Conservation (phyloP, 768 basidiomycete species). For the Boletus barrowsii region DNA sequence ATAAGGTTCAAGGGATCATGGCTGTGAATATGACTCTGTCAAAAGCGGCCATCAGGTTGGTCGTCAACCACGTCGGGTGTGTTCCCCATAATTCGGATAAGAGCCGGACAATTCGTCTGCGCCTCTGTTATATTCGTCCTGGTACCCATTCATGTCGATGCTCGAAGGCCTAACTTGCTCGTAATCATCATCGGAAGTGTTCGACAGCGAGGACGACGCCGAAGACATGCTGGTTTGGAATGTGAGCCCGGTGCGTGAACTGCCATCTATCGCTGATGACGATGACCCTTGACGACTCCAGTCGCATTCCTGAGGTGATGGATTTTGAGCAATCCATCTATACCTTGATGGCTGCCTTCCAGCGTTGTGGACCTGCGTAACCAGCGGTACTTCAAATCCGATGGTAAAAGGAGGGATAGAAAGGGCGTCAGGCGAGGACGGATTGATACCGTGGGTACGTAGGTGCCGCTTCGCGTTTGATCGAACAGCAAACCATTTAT, state of each 20-base stretch:
- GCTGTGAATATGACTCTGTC: neutral
- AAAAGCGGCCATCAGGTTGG: neutral
- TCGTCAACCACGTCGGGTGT: neutral
- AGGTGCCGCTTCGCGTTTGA: constrained; percentile 81
- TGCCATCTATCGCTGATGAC: constrained; percentile 11
- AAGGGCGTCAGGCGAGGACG: constrained; percentile 18
- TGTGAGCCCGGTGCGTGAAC: constrained; percentile 29
- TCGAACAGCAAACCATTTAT: constrained; percentile 69
- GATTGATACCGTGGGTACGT: constrained; percentile 63
- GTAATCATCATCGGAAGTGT: constrained; percentile 28
- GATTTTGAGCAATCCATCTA: constrained; percentile 42
- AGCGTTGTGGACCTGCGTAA: constrained; percentile 41
- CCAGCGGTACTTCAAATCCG: constrained; percentile 45
- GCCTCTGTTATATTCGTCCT: constrained; percentile 22
- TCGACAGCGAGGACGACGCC: constrained; percentile 34
- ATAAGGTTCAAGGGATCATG: constrained; percentile 15
- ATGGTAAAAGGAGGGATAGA: constrained; percentile 33
- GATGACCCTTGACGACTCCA: constrained; percentile 22
- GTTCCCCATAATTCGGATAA: constrained; percentile 11
- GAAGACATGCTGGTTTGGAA: constrained; percentile 38
- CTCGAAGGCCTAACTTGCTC: constrained; percentile 36
- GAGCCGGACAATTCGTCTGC: constrained; percentile 12
- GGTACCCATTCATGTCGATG: constrained; percentile 30
- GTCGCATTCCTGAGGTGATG: constrained; percentile 27
- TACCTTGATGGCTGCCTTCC: constrained; percentile 36